Conservation (phyloP, 495 filamentous ascomycete genomes). For the Cercophora newfieldiana region DNA sequence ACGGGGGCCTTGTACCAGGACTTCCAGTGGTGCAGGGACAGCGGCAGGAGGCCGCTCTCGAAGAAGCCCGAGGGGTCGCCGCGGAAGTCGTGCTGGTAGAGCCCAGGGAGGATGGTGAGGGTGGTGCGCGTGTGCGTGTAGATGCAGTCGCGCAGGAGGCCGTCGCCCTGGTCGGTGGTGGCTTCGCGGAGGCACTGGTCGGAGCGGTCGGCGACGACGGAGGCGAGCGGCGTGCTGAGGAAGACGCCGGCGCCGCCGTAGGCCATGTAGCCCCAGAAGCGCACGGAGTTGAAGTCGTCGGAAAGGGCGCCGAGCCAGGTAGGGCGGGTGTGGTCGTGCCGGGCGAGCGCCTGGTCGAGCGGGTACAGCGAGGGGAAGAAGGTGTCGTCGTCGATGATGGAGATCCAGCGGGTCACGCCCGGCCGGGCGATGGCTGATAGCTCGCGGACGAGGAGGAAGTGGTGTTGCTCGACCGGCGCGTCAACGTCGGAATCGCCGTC, state of each 20-base stretch:
- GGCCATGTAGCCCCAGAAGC: constrained; percentile 62
- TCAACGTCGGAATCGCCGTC: background rate
- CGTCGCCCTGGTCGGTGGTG: constrained; percentile 56
- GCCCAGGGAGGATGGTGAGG: constrained; percentile 57
- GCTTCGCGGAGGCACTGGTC: constrained; percentile 55
- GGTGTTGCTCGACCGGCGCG: constrained; percentile 54
- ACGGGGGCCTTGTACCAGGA: constrained; percentile 51
- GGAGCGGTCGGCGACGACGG: constrained; percentile 52
- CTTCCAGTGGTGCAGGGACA: constrained; percentile 67
- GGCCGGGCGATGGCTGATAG: constrained; percentile 54
- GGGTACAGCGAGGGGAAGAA: constrained; percentile 67
- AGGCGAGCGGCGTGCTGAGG: constrained; percentile 59
- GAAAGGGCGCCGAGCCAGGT: constrained; percentile 64
- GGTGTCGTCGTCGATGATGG: constrained; percentile 71
- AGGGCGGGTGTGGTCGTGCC: constrained; percentile 52
- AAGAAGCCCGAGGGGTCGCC: constrained; percentile 63
- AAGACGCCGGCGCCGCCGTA: constrained; percentile 72
- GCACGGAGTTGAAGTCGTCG: constrained; percentile 61
- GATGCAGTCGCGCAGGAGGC: constrained; percentile 63
- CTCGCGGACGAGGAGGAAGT: constrained; percentile 62
- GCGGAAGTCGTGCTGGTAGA: constrained; percentile 64
- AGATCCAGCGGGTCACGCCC: constrained; percentile 59
- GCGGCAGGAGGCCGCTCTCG: constrained; percentile 57
- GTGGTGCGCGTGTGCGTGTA: constrained; percentile 55
- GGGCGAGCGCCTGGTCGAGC: constrained; percentile 47